These are phyloP conservation scores for Cudoniella acicularis DNA, from an alignment of 495 filamentous ascomycete genomes.

Conservation along the genomic window DNA sequence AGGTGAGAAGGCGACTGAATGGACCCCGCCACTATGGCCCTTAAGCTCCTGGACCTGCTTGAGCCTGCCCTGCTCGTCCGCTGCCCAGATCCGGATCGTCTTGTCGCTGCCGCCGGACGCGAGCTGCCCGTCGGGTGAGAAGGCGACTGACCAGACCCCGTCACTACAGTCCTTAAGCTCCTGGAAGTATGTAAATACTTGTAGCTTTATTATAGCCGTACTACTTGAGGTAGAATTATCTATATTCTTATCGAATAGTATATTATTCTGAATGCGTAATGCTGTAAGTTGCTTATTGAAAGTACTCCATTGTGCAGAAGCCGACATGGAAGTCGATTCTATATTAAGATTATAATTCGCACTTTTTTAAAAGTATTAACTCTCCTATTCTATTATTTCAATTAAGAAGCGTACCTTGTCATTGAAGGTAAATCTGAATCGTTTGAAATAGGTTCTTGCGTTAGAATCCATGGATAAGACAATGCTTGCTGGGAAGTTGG, in stretches of 20 bases:
- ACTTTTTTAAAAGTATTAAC: no score
- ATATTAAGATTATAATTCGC: no score
- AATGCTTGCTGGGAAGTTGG: neutral
- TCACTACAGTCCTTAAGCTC: slow-evolving; percentile 4
- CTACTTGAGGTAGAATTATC: neutral
- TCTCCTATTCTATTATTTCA: no score
- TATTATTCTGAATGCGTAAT: neutral
- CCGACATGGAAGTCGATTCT: neutral
- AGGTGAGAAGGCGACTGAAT: slow-evolving; percentile 3
- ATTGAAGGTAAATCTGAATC: neutral
- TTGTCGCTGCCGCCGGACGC: neutral
- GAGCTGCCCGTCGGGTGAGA: slow-evolving; percentile 10
- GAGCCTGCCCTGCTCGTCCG: slow-evolving; percentile 2
- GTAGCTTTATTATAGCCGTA: neutral
- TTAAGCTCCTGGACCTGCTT: slow-evolving; percentile 3
- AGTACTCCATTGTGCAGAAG: slow-evolving; percentile 2
- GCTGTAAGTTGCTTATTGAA: neutral
- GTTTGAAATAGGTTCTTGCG: neutral
- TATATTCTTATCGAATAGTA: neutral
- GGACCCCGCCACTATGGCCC: neutral
- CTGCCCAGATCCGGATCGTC: slow-evolving; percentile 12
- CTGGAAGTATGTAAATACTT: neutral
- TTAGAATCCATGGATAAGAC: neutral
- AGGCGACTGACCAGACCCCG: slow-evolving; percentile 5
- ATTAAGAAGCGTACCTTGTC: neutral